Evolutionary conservation across 176 grass and related monocot genomes (phyloP).

Genomic region (Oryza officinalis): DNA sequence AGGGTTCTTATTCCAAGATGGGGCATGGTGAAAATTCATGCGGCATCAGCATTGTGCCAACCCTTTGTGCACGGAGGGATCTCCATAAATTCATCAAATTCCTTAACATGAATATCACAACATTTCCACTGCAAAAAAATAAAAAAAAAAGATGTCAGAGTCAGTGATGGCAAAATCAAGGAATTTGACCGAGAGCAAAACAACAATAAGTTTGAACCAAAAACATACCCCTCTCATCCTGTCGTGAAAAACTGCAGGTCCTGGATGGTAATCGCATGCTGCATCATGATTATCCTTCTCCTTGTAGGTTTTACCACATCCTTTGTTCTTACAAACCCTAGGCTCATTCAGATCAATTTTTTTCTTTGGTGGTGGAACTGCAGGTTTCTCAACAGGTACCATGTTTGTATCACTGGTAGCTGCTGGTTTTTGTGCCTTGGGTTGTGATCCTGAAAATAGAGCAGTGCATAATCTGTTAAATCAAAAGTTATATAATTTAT

Average conservation of each 20-base stretch:
- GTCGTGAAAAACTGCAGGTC: constrained; percentile 96
- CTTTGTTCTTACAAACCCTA: constrained; percentile 84
- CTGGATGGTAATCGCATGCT: constrained; percentile 87
- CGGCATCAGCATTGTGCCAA: constrained; percentile 85
- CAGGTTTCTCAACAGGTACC: constrained; percentile 42
- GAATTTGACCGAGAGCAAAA: neutral
- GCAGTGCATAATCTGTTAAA: neutral
- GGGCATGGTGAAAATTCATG: constrained; percentile 43
- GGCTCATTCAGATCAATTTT: constrained; percentile 75
- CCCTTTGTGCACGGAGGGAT: constrained; percentile 93
- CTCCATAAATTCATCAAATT: constrained; percentile 95
- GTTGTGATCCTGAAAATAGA: constrained; percentile 77
- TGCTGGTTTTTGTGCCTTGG: constrained; percentile 52
- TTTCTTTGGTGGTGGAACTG: constrained; percentile 57
- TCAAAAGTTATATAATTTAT: neutral
- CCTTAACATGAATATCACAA: constrained; percentile 89
- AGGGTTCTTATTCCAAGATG: constrained; percentile 1
- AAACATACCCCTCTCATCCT: constrained; percentile 78
- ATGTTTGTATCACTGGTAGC: constrained; percentile 11
- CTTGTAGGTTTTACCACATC: constrained; percentile 90
- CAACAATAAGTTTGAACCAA: constrained; percentile 4
- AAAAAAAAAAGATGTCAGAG: constrained; percentile 14
- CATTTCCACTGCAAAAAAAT: constrained; percentile 83
- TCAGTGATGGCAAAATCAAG: neutral
- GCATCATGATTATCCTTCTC: constrained; percentile 96